These are phyloP conservation scores for Acmispon strigosus DNA, from an alignment of 306 rosid genomes.

Conservation along the genomic window DNA sequence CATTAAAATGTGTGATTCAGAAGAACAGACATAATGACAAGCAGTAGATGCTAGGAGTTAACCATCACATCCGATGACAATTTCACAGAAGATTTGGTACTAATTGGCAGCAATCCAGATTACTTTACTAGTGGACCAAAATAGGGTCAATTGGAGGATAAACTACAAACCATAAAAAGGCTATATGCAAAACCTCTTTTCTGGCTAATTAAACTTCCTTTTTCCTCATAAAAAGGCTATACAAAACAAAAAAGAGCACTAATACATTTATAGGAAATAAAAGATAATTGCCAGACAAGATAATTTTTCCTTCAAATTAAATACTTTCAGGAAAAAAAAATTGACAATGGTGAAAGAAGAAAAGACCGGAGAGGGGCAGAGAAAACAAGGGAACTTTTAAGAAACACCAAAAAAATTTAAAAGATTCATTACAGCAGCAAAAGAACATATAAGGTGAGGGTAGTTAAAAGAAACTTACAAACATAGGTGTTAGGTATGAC, in stretches of 20 bases:
- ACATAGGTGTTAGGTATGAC: conserved; percentile 86
- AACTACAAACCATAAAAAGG: background rate
- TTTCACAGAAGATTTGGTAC: background rate
- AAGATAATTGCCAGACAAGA: background rate
- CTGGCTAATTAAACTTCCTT: background rate
- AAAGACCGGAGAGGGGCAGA: background rate
- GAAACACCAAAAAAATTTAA: background rate
- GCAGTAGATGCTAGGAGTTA: background rate
- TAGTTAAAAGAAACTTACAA: conserved; percentile 52
- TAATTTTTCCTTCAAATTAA: background rate
- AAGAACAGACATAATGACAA: background rate
- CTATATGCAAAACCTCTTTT: too few species aligned
- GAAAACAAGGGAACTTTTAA: background rate
- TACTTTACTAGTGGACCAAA: background rate
- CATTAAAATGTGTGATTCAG: background rate
- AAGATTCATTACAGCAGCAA: background rate
- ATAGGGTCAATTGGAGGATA: background rate
- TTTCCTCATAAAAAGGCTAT: background rate
- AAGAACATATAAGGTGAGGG: background rate
- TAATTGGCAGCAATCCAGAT: background rate
- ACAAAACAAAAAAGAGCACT: background rate
- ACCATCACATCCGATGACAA: background rate
- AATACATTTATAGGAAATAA: background rate
- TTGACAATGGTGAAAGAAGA: background rate
- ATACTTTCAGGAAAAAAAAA: background rate